Evolutionary conservation across 2,329 filamentous ascomycete species (phyloP).

Genomic region (Hortaea werneckii): DNA sequence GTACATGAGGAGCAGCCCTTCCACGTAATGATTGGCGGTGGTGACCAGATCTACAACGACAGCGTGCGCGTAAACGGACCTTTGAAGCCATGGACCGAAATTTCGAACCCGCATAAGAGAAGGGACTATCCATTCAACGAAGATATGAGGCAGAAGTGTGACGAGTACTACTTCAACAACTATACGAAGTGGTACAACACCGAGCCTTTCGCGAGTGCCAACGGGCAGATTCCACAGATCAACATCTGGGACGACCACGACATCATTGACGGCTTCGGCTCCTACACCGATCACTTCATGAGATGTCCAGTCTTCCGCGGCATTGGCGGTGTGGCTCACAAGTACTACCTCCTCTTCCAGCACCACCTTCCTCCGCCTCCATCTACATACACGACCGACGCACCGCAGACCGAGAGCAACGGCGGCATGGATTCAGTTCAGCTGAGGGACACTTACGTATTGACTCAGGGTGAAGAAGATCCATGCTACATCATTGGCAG

Average conservation of each 20-base stretch:
- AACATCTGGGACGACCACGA: conserved; percentile 59
- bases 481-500: conserved; percentile 68
- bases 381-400: conserved; percentile 76
- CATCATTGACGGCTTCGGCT: conserved; percentile 57
- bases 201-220: conserved; percentile 49
- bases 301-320: conserved; percentile 54
- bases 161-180: conserved; percentile 53
- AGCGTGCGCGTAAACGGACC: conserved; percentile 79
- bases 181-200: conserved; percentile 60
- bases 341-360: conserved; percentile 55
- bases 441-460: conserved; percentile 63
- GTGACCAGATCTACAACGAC: conserved; percentile 73
- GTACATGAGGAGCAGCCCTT: conserved; percentile 50
- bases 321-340: conserved; percentile 48
- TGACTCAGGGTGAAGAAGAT: conserved; percentile 47
- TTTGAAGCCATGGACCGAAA: conserved; percentile 54
- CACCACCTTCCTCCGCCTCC: conserved; percentile 73
- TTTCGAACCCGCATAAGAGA: conserved; percentile 50
- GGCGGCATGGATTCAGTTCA: conserved; percentile 57
- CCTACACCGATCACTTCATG: conserved; percentile 59
- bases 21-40: conserved; percentile 72
- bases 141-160: conserved; percentile 47
- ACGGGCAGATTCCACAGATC: conserved; percentile 53
- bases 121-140: conserved; percentile 56
- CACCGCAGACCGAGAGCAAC: conserved; percentile 40